Evolutionary conservation across 208 protist species (phyloP).

Genomic region (Endotrypanum monterogeii): DNA sequence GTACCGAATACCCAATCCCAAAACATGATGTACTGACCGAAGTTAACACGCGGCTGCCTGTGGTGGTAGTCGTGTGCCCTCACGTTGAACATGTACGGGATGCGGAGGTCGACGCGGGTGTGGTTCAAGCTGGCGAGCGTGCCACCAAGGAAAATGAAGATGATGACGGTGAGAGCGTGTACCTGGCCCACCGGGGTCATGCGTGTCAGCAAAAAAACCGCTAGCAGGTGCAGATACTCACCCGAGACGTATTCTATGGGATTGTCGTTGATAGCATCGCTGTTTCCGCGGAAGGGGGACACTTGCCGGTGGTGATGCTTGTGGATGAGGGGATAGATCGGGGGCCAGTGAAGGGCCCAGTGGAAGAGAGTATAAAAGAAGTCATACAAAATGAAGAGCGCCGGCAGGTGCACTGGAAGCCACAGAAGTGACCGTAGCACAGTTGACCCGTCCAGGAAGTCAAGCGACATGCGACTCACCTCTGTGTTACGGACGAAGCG

Average conservation of each 20-base stretch:
- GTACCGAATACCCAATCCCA: constrained; percentile 92
- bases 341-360: constrained; percentile 84
- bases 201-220: constrained; percentile 73
- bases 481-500: constrained; percentile 47
- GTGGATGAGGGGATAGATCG: constrained; percentile 85
- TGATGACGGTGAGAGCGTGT: constrained; percentile 55
- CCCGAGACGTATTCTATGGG: constrained; percentile 91
- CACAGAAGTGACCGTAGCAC: constrained; percentile 41
- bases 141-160: constrained; percentile 86
- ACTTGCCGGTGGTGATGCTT: constrained; percentile 93
- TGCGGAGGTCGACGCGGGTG: constrained; percentile 83
- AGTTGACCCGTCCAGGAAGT: constrained; percentile 33
- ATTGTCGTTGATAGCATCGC: constrained; percentile 92
- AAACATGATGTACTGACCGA: constrained; percentile 93
- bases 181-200: constrained; percentile 57
- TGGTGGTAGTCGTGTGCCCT: constrained; percentile 91
- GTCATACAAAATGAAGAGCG: constrained; percentile 87
- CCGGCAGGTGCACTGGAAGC: constrained; percentile 59
- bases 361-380: constrained; percentile 92
- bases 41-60: constrained; percentile 85
- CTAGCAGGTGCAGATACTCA: constrained; percentile 88
- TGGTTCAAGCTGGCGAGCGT: constrained; percentile 90
- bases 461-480: constrained; percentile 44
- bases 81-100: constrained; percentile 87
- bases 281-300: constrained; percentile 88